These are phyloP conservation scores for Colletotrichum melonis DNA, from an alignment of 2,329 filamentous ascomycete genomes.

Conservation along the genomic window DNA sequence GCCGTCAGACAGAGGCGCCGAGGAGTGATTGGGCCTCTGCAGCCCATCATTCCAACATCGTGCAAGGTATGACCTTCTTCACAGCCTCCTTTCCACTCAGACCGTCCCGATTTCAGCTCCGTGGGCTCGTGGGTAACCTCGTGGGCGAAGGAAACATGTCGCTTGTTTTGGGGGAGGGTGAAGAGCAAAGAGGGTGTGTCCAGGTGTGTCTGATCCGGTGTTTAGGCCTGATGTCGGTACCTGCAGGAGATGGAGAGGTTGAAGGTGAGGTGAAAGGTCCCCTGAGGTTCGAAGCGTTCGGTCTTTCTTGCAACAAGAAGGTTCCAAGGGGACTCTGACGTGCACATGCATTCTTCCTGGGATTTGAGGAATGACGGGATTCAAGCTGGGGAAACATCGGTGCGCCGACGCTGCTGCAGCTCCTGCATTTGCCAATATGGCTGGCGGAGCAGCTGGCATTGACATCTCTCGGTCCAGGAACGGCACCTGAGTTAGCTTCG, in stretches of 20 bases:
- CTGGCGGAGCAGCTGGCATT: neutral
- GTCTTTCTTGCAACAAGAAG: slow-evolving; percentile 15
- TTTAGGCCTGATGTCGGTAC: slow-evolving; percentile 34
- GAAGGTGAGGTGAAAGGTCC: slow-evolving; percentile 35
- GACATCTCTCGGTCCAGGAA: neutral
- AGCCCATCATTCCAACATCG: slow-evolving; percentile 1
- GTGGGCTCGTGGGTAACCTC: slow-evolving; percentile 22
- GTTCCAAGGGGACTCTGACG: slow-evolving; percentile 29
- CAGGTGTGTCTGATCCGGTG: slow-evolving; percentile 23
- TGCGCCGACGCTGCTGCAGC: slow-evolving; percentile 8
- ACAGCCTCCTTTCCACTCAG: slow-evolving; percentile 11
- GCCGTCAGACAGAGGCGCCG: neutral
- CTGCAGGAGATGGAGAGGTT: slow-evolving; percentile 34
- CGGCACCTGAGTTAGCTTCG: neutral
- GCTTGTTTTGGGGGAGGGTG: neutral
- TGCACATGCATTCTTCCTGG: slow-evolving; percentile 11
- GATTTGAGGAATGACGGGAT: slow-evolving; percentile 1
- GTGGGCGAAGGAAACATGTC: slow-evolving; percentile 16
- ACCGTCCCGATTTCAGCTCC: slow-evolving; percentile 24
- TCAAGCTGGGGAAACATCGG: neutral
- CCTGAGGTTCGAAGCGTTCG: slow-evolving; percentile 30
- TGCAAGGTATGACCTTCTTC: slow-evolving; percentile 4
- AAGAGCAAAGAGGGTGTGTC: slow-evolving; percentile 12
- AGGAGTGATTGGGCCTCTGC: slow-evolving; percentile 14
- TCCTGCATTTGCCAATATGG: neutral